Base-by-base conservation (phyloP, 371 early-diverging fungal species). In the Smittium mucronatum region DNA sequence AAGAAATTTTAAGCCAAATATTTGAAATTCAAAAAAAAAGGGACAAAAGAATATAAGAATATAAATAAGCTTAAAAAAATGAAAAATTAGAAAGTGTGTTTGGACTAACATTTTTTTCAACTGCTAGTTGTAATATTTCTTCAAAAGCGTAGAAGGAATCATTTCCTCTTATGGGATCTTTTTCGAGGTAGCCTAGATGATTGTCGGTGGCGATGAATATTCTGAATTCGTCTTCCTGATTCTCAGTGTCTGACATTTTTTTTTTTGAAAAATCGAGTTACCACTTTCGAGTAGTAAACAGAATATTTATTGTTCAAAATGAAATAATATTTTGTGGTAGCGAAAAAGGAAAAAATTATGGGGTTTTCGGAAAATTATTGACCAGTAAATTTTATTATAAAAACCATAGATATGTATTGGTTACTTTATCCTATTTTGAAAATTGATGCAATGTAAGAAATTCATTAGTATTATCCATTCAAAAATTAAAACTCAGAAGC, bases 131-230 rank as follows among this genome's bases (percentile, higher is more conserved):
- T 30, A 99, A 81, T 26, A 99, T 92, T 79, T 99, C 99, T 76
- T 91, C 91, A 83, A 99, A 99, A 11, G 97, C 82, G 1, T 75
- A 70, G 73, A 98, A 93, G 0, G 95, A 92, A 79, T 99, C 99
- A 61, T 91, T 80, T 11, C 91, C 89, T 25, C 97, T 84, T 33
- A 98, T 81, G 1, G 91, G 93, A 81, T 99, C 99, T 68, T 86
- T 88, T 76, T 99, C 99, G 63, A 92, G 73, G 73, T 90, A 99
- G 0, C 99, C 99, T 2, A 99, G 77, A 75, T 99, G 99, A 74
- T 96, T 99, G 80, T 99, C 99, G 15, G 99, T 95, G 11, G 95
- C 92, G 34, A 94, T 78, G 33, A 94, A 76, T 17, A 94, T 89
- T 30, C 74, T 78, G 34, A 91, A 70, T 70, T 74, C 74, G 33